phyloP scores from a whole-genome alignment of 768 basidiomycete species.

The Termitomyces sp. region DNA sequence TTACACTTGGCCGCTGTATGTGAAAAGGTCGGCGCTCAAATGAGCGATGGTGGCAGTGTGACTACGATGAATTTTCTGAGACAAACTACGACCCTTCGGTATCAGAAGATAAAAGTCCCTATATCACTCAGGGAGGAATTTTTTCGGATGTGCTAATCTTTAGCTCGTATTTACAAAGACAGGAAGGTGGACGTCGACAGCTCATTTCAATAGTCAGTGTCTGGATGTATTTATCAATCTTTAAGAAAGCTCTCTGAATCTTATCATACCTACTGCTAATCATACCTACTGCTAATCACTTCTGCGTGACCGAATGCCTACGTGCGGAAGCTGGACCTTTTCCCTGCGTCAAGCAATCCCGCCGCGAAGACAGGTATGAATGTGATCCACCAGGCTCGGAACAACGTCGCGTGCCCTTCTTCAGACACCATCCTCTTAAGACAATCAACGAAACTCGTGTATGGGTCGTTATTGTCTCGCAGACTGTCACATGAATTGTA shows the following conservation, averaged over 20 bases:
- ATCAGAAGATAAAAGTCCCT: background rate
- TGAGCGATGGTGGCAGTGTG: conserved; percentile 7
- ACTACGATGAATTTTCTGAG: conserved; percentile 5
- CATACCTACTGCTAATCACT: background rate
- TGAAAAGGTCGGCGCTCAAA: conserved; percentile 5
- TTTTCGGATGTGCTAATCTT: background rate
- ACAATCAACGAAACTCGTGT: conserved; percentile 65
- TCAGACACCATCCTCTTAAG: conserved; percentile 68
- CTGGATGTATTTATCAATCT: background rate
- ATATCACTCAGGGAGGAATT: background rate
- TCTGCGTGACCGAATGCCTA: background rate
- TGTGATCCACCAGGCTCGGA: conserved; percentile 82
- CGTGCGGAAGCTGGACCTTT: background rate
- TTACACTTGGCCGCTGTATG: conserved; percentile 4
- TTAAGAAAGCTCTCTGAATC: background rate
- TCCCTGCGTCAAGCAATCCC: background rate
- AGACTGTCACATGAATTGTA: conserved; percentile 32
- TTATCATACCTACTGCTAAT: background rate
- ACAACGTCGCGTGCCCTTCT: conserved; percentile 65
- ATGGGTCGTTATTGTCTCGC: conserved; percentile 72
- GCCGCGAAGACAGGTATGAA: conserved; percentile 20
- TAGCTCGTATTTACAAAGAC: background rate
- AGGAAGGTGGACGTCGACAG: background rate
- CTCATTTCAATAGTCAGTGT: background rate
- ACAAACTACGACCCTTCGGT: background rate